Base-by-base conservation (phyloP, 2,329 filamentous ascomycete species). In the Ophiostoma montium region DNA sequence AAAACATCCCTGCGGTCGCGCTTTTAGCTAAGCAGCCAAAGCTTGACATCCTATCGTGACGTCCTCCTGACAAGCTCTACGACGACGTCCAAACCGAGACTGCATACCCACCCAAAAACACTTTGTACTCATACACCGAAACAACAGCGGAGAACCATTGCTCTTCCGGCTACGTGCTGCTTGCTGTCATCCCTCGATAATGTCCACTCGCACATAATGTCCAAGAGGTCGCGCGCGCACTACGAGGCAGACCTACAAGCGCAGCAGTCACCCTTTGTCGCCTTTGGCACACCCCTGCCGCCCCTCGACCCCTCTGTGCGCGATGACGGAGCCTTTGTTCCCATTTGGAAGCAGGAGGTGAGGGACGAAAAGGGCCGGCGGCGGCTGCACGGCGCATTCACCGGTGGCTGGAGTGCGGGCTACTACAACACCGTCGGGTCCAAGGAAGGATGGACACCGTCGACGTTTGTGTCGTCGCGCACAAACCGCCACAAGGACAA, bases 341-440 rank as follows among this genome's bases (percentile, higher is more conserved):
- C 92, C 0, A 67, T 95, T n/a, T 96, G 92, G 88, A 95, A 96
- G 69, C 92, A 98, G 70, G 90, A 95, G 62, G 89, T 94, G 62
- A 85, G 84, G 52, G 92, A 98, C 66, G 92, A 95, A 61, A 81
- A 81, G 56, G 92, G 92, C 15, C 75, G 89, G 57, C 90, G 94
- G 66, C 79, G 92, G 48, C 73, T 98, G 3, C 92, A 98, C 65
- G 92, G 92, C 55, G 92, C 92, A 54, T 98, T 98, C 61, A 95
- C 88, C 1, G 92, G 92, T 57, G 92, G 92, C 30, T 98, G 85
- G 69, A 95, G 88, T 70, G 92, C 92, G 70, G 92, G 92, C 82
- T 90, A 96, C 67, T 96, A 92, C 69, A 98, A 98, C 63, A 95
- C 89, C 5, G 92, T 96, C 57, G 92, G 92, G 48, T 95, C 90